Conservation (phyloP, 495 filamentous ascomycete species). For the Hypoxylon fragiforme region DNA sequence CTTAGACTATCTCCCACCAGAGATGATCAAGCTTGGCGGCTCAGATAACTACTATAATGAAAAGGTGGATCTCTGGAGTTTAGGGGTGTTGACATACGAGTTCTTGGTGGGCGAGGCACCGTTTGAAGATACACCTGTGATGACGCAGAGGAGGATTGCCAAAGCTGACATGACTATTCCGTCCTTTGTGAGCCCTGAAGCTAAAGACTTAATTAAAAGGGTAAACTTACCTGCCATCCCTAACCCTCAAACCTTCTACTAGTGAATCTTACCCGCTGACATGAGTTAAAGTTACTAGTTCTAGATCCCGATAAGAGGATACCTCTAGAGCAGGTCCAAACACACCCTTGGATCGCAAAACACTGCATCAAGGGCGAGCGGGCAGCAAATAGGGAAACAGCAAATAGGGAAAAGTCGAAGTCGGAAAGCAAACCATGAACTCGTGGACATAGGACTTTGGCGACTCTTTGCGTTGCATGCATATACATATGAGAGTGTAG, state of each 20-base stretch:
- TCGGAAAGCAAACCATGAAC: conserved; percentile 15
- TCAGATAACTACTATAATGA: conserved; percentile 87
- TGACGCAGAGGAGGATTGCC: conserved; percentile 91
- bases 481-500: conserved; percentile 18
- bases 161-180: conserved; percentile 92
- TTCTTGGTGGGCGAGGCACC: conserved; percentile 95
- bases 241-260: background rate
- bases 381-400: conserved; percentile 55
- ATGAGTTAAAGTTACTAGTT: conserved; percentile 75
- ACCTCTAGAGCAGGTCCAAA: conserved; percentile 82
- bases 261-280: conserved; percentile 20
- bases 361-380: conserved; percentile 84
- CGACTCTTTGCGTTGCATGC: conserved; percentile 11
- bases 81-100: conserved; percentile 95
- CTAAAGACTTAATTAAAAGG: conserved; percentile 87
- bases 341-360: conserved; percentile 96
- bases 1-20: conserved; percentile 93
- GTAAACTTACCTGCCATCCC: conserved; percentile 50
- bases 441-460: too few species aligned
- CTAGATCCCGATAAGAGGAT: conserved; percentile 94
- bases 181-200: conserved; percentile 85
- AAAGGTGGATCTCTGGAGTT: conserved; percentile 94
- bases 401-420: conserved; percentile 51
- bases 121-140: conserved; percentile 92
- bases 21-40: conserved; percentile 86